These are phyloP conservation scores for Rhizophora mangle DNA, from an alignment of 345 rosid species.

Conservation along the genomic window DNA sequence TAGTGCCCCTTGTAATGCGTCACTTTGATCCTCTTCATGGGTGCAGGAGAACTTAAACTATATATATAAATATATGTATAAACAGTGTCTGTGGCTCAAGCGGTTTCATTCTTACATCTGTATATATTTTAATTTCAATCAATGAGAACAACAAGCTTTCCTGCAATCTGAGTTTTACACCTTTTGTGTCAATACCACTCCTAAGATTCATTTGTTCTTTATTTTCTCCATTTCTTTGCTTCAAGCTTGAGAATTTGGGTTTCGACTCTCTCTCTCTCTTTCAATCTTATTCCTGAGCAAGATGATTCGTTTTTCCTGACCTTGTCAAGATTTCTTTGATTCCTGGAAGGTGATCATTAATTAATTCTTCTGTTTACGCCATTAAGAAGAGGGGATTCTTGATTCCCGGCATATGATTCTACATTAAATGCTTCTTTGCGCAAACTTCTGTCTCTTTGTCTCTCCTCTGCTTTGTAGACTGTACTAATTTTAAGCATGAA, in stretches of 20 bases:
- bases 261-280: slow-evolving; percentile 7
- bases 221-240: background rate
- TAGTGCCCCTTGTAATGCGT: too few relatives aligned
- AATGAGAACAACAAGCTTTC: too few relatives aligned
- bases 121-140: too few relatives aligned
- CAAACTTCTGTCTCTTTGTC: background rate
- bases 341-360: slow-evolving; percentile 26
- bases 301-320: slow-evolving; percentile 17
- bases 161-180: background rate
- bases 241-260: slow-evolving; percentile 6
- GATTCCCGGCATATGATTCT: slow-evolving; percentile 31
- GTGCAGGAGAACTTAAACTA: too few relatives aligned
- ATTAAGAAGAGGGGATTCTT: slow-evolving; percentile 30
- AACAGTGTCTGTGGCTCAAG: too few relatives aligned
- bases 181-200: too few relatives aligned
- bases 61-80: too few relatives aligned
- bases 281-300: background rate
- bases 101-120: too few relatives aligned
- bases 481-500: background rate
- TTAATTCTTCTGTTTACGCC: slow-evolving; percentile 37
- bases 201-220: background rate
- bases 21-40: too few relatives aligned
- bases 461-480: background rate
- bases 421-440: slow-evolving; percentile 13
- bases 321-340: slow-evolving; percentile 32